Evolutionary conservation across 306 rosid genomes (phyloP), one percentile per base, ranked within the genome.

Genomic region (Medicago ruthenica): DNA sequence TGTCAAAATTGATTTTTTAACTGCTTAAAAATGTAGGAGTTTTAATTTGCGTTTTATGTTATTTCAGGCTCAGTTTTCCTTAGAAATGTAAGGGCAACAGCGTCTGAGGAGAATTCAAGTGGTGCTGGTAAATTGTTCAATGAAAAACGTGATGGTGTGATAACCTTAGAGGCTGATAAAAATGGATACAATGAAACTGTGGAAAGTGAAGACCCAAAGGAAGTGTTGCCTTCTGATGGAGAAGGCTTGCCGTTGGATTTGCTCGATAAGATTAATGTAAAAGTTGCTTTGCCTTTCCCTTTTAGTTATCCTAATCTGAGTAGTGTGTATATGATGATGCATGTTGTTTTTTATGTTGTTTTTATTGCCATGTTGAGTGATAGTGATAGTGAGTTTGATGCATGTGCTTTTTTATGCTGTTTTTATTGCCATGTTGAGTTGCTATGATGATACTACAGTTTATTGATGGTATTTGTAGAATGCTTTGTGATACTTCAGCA

Each of bases 151-250:
- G 88, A 82, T 5, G 68, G 63, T 71, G 77, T 42, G 0, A 7
- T 79, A 53, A 40, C 60, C 12, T 1, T 79, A 2, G 86, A 82
- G 5, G 60, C 51, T 22, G 76, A 66, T 60, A 71, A 78, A 20
- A 78, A 71, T 11, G 79, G 47, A 1, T 78, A 70, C 65, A 72
- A 54, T 50, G 76, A 57, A 75, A 71, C 41, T 8, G 41, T 70
- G 3, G 57, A 71, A 47, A 48, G 34, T 51, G 89, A 78, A 82
- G 84, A 39, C 16, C 64, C 82, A 11, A 79, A 86, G 37, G 82
- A 84, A 59, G 83, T 74, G 45, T 63, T 77, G 6, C 68, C 70
- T 9, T 81, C 27, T 45, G 84, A 85, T 63, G 96, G 83, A 24
- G 80, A 66, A 37, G 66, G 50, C 4, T 58, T 58, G 72, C 53